Conservation (phyloP, 352 stramenopile genomes). For the Phytophthora pluvialis region DNA sequence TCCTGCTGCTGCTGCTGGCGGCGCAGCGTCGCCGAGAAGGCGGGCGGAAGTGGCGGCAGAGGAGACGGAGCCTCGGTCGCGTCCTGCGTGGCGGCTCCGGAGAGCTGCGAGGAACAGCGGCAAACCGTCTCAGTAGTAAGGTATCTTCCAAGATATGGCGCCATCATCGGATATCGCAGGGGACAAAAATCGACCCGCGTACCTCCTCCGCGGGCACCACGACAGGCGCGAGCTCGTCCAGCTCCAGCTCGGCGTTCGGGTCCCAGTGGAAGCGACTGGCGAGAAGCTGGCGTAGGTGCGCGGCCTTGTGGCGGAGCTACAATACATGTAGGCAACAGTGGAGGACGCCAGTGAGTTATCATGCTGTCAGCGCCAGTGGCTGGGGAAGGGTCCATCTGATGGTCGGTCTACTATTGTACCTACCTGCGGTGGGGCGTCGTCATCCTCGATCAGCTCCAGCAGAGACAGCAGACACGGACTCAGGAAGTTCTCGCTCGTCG, state of each 20-base stretch:
- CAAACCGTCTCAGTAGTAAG: conserved; percentile 22
- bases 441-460: conserved; percentile 64
- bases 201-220: conserved; percentile 53
- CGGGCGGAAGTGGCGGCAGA: background rate
- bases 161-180: background rate
- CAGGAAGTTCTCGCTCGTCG: conserved; percentile 70
- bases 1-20: conserved; percentile 23
- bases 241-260: conserved; percentile 25
- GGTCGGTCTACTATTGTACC: background rate
- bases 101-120: conserved; percentile 21
- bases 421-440: conserved; percentile 49
- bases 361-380: conserved; percentile 1
- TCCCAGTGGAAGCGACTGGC: conserved; percentile 48
- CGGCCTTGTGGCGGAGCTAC: conserved; percentile 42
- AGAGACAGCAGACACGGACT: conserved; percentile 62
- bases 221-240: conserved; percentile 59
- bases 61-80: background rate
- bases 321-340: conserved; percentile 2
- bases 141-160: conserved; percentile 28
- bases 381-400: conserved; percentile 5
- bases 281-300: conserved; percentile 45
- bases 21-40: background rate
- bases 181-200: background rate
- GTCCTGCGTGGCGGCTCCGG: background rate
- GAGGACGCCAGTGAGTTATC: conserved; percentile 19